phyloP scores from a whole-genome alignment of 129 eudicot genomes.

The Silybum marianum region DNA sequence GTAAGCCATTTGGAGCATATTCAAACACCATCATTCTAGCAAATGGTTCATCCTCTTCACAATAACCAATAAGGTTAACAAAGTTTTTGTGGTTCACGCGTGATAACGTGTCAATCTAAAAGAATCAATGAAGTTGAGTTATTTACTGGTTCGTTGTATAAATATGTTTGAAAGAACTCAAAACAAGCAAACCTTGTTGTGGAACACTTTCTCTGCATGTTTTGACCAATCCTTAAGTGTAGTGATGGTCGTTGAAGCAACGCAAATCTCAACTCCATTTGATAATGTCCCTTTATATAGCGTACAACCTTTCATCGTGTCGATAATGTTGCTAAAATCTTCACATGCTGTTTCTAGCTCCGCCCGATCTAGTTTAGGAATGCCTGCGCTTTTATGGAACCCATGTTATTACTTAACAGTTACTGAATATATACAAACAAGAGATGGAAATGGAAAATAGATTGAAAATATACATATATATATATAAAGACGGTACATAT shows the following conservation, averaged over 20 bases:
- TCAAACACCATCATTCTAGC: slow-evolving; percentile 88
- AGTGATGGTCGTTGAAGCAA: slow-evolving; percentile 54
- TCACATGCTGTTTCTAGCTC: slow-evolving; percentile 91
- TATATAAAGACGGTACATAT: too few relatives aligned
- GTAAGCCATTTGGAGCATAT: slow-evolving; percentile 74
- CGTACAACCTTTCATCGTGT: slow-evolving; percentile 44
- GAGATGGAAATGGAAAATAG: too few relatives aligned
- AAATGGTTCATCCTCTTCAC: slow-evolving; percentile 88
- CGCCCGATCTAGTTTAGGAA: slow-evolving; percentile 69
- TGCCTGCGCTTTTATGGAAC: slow-evolving; percentile 45
- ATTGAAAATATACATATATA: too few relatives aligned
- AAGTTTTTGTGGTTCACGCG: slow-evolving; percentile 91
- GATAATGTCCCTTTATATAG: slow-evolving; percentile 84
- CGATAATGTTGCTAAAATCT: slow-evolving; percentile 85
- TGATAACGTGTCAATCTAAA: slow-evolving; percentile 66
- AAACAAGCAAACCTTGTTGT: slow-evolving; percentile 56
- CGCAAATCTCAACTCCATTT: slow-evolving; percentile 82
- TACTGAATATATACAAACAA: too few relatives aligned
- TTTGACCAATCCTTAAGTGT: slow-evolving; percentile 67
- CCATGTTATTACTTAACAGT: not conserved
- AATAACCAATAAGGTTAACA: slow-evolving; percentile 77
- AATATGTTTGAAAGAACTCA: not conserved
- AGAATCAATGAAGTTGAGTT: not conserved
- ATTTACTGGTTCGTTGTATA: not conserved
- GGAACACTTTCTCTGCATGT: slow-evolving; percentile 45